Evolutionary conservation across 148 eudicot genomes (phyloP), one percentile per base, ranked within the genome.

Genomic region (Vaccinium macrocarpon): DNA sequence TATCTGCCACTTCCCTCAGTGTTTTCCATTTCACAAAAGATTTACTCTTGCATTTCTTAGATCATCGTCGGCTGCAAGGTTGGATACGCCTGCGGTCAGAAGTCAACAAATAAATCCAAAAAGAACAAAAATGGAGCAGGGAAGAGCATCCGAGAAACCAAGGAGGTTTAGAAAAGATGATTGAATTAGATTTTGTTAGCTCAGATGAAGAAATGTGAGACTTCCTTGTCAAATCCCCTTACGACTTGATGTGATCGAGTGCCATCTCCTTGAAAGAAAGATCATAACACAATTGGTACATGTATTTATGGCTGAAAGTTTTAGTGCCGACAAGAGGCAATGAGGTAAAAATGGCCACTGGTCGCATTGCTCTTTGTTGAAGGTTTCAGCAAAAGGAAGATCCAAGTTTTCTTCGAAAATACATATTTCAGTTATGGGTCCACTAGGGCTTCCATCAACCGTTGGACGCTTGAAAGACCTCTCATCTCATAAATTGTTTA

Each of bases 151-250:
- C 19, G 88, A 86, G 68, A 87, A 87, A 78, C 42, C 53, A 86
- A 88, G 70, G 81, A 89, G 81, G 87, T 71, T 80, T 83, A 16
- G 90, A 82, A 78, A 96, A 96, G 88, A 89, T 94, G 94, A 93
- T 94, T 85, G 98, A 96, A 86, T 82, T 96, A 70, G 95, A 95
- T 3, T 88, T 89, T 80, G 64, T 87, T 51, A 96, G 99, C 88
- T 96, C 98, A 53, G 99, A 96, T 80, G 99, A 96, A 62, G 99
- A 94, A 59, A 51, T 82, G 29, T 92, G 85, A 90, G 81, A 72
- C 80, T 8, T 74, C 48, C 68, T 8, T 21, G 23, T 61, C 48
- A 50, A 81, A 23, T 13, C 29, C 53, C 84, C 7, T 73, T 5
- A 71, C 0, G 27, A 55, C 29, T 51, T 46, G 75, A 48, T 81